Evolutionary conservation across 1,284 basidiomycete species (phyloP).

Genomic region (Singerocomus rubriflavus): DNA sequence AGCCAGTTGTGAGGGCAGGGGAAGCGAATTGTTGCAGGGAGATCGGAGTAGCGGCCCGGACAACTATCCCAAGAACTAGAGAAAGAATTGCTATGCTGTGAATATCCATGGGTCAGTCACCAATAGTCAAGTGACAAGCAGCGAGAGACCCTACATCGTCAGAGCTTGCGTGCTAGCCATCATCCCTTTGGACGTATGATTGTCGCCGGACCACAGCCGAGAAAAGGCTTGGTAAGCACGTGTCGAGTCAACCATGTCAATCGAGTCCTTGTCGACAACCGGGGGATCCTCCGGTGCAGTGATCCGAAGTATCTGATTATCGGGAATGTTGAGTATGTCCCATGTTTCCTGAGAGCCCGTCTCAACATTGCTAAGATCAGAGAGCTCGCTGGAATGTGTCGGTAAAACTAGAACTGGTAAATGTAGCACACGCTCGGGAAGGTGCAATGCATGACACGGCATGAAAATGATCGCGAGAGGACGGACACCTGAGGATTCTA

Average conservation of each 20-base stretch:
- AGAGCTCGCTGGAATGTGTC: slow-evolving; percentile 30
- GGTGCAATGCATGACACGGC: slow-evolving; percentile 43
- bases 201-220: slow-evolving; percentile 41
- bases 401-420: slow-evolving; percentile 53
- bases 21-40: slow-evolving; percentile 31
- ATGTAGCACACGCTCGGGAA: slow-evolving; percentile 55
- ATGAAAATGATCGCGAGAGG: slow-evolving; percentile 66
- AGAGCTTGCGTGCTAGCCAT: slow-evolving; percentile 52
- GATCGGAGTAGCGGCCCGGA: slow-evolving; percentile 50
- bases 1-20: slow-evolving; percentile 16
- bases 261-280: slow-evolving; percentile 46
- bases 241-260: slow-evolving; percentile 42
- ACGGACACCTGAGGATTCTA: slow-evolving; percentile 39
- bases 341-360: slow-evolving; percentile 45
- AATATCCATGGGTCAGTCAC: slow-evolving; percentile 14
- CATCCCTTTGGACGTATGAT: slow-evolving; percentile 33
- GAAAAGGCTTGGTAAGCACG: slow-evolving; percentile 46
- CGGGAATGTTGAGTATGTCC: slow-evolving; percentile 46
- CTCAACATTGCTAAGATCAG: slow-evolving; percentile 32
- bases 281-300: slow-evolving; percentile 33
- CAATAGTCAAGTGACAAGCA: slow-evolving; percentile 7
- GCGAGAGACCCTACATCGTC: slow-evolving; percentile 50
- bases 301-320: slow-evolving; percentile 39
- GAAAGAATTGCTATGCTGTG: slow-evolving; percentile 62
- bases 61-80: slow-evolving; percentile 61